These are phyloP conservation scores for Amanita phalloides DNA, from an alignment of 768 basidiomycete genomes.

Conservation along the genomic window DNA sequence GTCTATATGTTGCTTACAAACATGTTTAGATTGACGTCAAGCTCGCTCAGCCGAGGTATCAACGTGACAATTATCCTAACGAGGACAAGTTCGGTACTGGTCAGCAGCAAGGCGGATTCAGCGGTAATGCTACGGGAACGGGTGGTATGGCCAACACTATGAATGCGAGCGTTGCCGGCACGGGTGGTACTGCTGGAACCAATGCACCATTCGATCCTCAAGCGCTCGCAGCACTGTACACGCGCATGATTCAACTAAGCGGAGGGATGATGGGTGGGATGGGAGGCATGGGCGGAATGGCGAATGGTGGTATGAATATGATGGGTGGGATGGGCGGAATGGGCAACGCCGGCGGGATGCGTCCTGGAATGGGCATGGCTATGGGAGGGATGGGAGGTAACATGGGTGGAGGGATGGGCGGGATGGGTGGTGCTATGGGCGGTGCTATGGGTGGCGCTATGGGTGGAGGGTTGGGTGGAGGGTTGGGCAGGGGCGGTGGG, in stretches of 20 bases:
- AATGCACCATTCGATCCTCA: conserved; percentile 82
- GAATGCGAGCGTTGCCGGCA: conserved; percentile 14
- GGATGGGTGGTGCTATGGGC: conserved; percentile 24
- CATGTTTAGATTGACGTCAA: conserved; percentile 85
- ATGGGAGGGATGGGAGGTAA: conserved; percentile 13
- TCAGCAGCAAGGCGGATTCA: conserved; percentile 5
- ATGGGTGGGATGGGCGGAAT: conserved; percentile 30
- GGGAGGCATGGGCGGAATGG: conserved; percentile 16
- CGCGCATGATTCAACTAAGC: conserved; percentile 86
- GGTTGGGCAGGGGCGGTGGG: conserved; percentile 29
- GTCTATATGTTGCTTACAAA: not conserved
- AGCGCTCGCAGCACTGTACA: conserved; percentile 86
- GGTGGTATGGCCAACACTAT: conserved; percentile 7
- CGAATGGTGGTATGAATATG: conserved; percentile 20
- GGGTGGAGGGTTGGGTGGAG: conserved; percentile 26
- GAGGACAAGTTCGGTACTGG: conserved; percentile 27
- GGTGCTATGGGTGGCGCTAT: conserved; percentile 16
- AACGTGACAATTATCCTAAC: conserved; percentile 50
- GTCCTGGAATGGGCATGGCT: conserved; percentile 34
- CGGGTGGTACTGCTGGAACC: conserved; percentile 21
- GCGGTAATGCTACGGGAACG: not conserved
- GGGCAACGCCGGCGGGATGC: conserved; percentile 20
- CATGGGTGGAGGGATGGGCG: conserved; percentile 23
- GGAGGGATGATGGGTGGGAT: conserved; percentile 45
- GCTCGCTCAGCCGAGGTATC: conserved; percentile 84